These are phyloP conservation scores for Camelina neglecta DNA, from an alignment of 345 rosid genomes.

Conservation along the genomic window DNA sequence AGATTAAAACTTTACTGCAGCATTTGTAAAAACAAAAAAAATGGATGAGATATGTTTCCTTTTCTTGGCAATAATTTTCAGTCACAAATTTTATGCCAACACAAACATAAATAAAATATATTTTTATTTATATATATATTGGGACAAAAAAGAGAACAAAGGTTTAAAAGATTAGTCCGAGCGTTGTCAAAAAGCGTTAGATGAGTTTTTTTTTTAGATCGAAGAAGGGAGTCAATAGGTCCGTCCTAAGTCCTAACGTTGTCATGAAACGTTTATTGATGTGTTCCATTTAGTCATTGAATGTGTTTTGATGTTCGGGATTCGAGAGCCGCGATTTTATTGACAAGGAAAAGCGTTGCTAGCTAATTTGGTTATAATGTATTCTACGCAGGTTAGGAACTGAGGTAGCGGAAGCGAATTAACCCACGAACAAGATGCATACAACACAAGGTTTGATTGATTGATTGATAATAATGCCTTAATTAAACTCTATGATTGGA, in stretches of 20 bases:
- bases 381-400: neutral
- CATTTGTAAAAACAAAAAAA: neutral
- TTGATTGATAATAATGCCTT: neutral
- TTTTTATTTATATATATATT: too few relatives aligned
- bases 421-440: neutral
- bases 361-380: neutral
- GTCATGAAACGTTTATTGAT: too few relatives aligned
- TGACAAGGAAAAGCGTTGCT: too few relatives aligned
- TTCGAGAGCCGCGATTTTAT: too few relatives aligned
- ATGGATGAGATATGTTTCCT: neutral
- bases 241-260: too few relatives aligned
- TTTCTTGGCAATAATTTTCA: neutral
- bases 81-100: neutral
- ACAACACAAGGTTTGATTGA: neutral
- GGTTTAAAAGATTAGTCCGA: neutral
- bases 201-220: neutral
- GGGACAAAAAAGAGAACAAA: too few relatives aligned
- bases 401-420: too few relatives aligned
- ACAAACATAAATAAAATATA: neutral
- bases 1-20: neutral
- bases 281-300: too few relatives aligned
- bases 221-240: neutral
- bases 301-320: neutral
- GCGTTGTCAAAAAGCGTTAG: neutral
- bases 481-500: neutral